Percentiles rank a stretch among this genome's conserved stretches.
phyloP scores from a whole-genome alignment of 305 asterid genomes.

The Fraxinus nigra region DNA sequence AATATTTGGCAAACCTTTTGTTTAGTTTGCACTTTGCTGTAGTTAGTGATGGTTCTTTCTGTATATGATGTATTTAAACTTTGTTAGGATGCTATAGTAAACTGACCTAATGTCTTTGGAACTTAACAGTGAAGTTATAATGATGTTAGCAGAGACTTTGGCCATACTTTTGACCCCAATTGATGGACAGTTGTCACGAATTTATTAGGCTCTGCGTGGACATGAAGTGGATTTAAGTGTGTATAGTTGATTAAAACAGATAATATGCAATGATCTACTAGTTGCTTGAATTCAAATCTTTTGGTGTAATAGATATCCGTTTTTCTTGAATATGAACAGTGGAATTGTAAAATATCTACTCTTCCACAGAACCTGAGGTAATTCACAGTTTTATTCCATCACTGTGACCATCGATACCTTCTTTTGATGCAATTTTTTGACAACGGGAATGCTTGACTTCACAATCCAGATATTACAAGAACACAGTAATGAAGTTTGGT shows the following conservation, averaged over 20 bases:
- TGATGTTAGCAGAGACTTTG: neutral
- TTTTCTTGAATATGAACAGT: neutral
- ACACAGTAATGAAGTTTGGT: slow-evolving; percentile 36
- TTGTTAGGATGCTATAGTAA: neutral
- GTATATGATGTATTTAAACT: neutral
- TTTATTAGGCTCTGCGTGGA: neutral
- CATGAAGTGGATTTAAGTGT: neutral
- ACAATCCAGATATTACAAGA: slow-evolving; percentile 25
- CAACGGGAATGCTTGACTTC: neutral
- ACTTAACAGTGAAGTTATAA: neutral
- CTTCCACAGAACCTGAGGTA: neutral
- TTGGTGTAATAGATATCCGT: neutral
- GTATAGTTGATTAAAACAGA: neutral
- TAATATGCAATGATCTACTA: neutral
- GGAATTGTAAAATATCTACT: neutral
- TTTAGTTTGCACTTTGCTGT: neutral
- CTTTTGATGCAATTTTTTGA: neutral
- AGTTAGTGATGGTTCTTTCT: neutral
- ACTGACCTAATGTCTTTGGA: neutral
- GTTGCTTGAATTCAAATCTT: neutral
- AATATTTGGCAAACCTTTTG: neutral
- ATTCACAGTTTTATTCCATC: neutral
- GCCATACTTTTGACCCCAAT: neutral
- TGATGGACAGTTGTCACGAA: neutral
- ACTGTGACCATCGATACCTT: neutral